Conservation (phyloP, 2,329 filamentous ascomycete genomes). For the Helotiales sp. region DNA sequence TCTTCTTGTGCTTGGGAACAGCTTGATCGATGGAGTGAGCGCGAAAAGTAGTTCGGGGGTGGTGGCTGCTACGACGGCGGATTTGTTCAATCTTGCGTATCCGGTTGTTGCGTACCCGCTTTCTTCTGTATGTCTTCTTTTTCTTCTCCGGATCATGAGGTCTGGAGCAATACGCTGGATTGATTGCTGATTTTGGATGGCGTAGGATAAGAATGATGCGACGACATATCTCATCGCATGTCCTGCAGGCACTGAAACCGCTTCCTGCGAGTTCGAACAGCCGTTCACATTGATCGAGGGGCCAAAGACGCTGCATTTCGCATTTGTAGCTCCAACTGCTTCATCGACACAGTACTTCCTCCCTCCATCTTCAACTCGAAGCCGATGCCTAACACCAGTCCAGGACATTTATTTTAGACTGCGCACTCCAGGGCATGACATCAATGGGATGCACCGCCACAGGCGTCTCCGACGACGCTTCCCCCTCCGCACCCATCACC, state of each 20-base stretch:
- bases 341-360: constrained; percentile 9
- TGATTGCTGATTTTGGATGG: not conserved
- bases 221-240: constrained; percentile 32
- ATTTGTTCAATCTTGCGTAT: constrained; percentile 4
- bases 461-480: constrained; percentile 11
- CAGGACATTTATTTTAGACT: constrained; percentile 18
- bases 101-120: constrained; percentile 1
- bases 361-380: not conserved
- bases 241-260: constrained; percentile 10
- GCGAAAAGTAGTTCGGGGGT: not conserved
- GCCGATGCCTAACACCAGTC: not conserved
- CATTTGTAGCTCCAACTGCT: constrained; percentile 20
- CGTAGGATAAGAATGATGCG: constrained; percentile 18
- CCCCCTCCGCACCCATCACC: constrained; percentile 1
- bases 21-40: not conserved
- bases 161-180: not conserved
- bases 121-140: not conserved
- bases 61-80: not conserved
- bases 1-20: not conserved
- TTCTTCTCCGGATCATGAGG: not conserved
- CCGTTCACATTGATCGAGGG: constrained; percentile 33
- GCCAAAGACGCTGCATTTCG: constrained; percentile 23
- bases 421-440: constrained; percentile 13
- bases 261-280: constrained; percentile 28
- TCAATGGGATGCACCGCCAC: constrained; percentile 22